Base-by-base conservation (phyloP, 1,284 basidiomycete genomes). In the Coniferiporia weirii region DNA sequence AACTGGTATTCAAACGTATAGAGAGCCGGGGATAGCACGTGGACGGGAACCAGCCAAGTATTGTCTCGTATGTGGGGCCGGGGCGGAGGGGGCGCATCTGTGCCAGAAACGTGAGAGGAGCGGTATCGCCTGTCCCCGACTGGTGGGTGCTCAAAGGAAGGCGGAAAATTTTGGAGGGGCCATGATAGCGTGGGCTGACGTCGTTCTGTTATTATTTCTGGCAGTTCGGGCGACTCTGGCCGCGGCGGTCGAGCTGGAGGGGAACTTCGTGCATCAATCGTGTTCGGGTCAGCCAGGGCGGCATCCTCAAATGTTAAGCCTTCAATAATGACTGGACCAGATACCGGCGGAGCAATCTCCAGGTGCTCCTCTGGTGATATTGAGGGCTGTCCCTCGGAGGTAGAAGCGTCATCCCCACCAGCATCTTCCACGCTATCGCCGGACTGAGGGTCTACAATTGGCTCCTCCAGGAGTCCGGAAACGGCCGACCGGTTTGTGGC, bases 1-100 rank as follows among this genome's bases (percentile, higher is more conserved):
- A 59, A 59, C 45, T 59, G 57, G 35, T 59, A 59, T 27, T 59
- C 57, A 34, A 59, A 59, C 19, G 52, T 17, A 22, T 46, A 59
- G 19, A 43, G 13, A 9, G 51, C 8, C 9, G 22, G 43, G 40
- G 35, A 36, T 27, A 59, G 44, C 19, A 59, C 38, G 22, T 52
- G 13, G 52, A 59, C 45, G 1, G 57, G 57, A 5, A 59, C 32
- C n/a, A 59, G 45, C 57, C 57, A 59, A 3, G 57, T 38, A 5
- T 46, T 40, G n/a, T 51, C 49, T 19, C 15, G 19, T 13, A 57
- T 35, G 35, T 48, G 54, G 38, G 48, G 32, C 35, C 9, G 34
- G 9, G 51, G 34, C 15, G 7, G 32, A 36, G 34, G 19, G 32
- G 32, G 5, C 34, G 51, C 51, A 4, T 27, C 27, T 19, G 27